Evolutionary conservation across 2,329 filamentous ascomycete genomes (phyloP).

Genomic region (Pyricularia sp.): DNA sequence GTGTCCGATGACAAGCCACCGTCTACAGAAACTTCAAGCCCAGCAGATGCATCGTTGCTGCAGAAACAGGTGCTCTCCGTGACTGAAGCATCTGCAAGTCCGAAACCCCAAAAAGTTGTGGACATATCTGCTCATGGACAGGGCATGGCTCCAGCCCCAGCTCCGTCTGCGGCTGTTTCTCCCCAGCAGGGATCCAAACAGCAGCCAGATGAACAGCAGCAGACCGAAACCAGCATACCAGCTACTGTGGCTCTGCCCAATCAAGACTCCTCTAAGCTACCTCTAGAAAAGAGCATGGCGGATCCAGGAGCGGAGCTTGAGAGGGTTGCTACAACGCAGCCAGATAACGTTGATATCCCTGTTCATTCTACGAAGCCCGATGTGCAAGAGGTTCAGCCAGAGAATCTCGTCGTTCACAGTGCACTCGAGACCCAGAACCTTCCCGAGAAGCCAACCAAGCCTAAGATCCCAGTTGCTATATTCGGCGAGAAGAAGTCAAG

Average conservation of each 20-base stretch:
- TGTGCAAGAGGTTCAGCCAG: not conserved
- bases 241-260: too few species aligned
- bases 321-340: not conserved
- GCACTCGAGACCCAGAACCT: not conserved
- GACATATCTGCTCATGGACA: not conserved
- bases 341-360: not conserved
- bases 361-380: not conserved
- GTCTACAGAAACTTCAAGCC: not conserved
- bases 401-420: not conserved
- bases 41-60: not conserved
- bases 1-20: not conserved
- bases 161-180: not conserved
- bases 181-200: not conserved
- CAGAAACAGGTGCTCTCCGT: not conserved
- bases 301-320: not conserved
- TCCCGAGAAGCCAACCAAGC: conserved; percentile 28
- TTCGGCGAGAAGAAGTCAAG: conserved; percentile 33
- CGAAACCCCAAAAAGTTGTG: not conserved
- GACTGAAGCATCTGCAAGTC: not conserved
- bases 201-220: not conserved
- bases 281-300: not conserved
- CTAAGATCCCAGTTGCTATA: conserved; percentile 16
- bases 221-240: not conserved
- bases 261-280: not conserved
- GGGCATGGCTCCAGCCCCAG: not conserved